Evolutionary conservation across 2,329 filamentous ascomycete species (phyloP).

Genomic region (Thermomyces lanuginosus): DNA sequence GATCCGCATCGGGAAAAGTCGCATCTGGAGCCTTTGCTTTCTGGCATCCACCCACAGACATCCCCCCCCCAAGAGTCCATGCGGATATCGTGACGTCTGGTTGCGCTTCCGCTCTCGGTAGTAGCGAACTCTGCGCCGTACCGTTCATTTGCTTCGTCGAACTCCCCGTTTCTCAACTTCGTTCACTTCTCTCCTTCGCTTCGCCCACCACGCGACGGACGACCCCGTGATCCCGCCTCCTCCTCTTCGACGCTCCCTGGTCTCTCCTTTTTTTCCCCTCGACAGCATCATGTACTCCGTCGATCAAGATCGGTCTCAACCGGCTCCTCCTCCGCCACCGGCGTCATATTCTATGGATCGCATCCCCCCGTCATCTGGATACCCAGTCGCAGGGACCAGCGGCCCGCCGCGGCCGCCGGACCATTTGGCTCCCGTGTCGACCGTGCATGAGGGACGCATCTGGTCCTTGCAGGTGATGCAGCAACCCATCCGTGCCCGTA

Average conservation of each 20-base stretch:
- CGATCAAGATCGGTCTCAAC: constrained; percentile 21
- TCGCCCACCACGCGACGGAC: too few species aligned
- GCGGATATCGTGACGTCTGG: too few species aligned
- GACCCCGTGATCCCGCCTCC: neutral
- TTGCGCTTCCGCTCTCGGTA: too few species aligned
- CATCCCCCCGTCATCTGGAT: constrained; percentile 18
- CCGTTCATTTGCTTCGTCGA: too few species aligned
- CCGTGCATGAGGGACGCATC: constrained; percentile 27
- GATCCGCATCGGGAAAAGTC: too few species aligned
- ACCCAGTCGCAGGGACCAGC: constrained; percentile 20
- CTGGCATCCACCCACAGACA: too few species aligned
- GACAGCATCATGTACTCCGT: constrained; percentile 23
- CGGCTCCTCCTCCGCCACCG: constrained; percentile 19
- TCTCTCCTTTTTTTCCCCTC: constrained; percentile 12
- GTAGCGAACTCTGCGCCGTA: too few species aligned
- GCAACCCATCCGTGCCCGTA: constrained; percentile 80
- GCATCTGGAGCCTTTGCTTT: too few species aligned
- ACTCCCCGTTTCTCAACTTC: too few species aligned
- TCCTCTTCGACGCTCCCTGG: neutral
- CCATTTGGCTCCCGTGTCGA: constrained; percentile 24
- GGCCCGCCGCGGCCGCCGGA: constrained; percentile 17
- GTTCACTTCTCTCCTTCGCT: too few species aligned
- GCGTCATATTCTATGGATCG: constrained; percentile 27
- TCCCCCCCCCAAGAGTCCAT: too few species aligned
- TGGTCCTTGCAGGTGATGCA: constrained; percentile 65